Conservation (phyloP, 352 stramenopile genomes). For the Albugo laibachii region DNA sequence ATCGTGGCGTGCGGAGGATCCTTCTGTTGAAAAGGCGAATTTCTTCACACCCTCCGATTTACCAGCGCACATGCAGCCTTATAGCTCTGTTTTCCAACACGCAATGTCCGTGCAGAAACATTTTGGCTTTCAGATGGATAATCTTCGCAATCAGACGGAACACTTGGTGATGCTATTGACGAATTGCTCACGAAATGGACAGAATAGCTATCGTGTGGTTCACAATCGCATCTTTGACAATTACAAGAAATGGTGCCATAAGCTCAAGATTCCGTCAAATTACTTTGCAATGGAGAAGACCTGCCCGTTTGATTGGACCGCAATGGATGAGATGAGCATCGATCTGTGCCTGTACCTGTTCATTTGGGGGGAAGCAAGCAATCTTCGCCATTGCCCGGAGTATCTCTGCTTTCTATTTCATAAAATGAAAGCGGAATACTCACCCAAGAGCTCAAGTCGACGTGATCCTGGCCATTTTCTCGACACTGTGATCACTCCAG, state of each 20-base stretch:
- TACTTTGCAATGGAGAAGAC: constrained; percentile 34
- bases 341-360: constrained; percentile 93
- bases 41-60: constrained; percentile 58
- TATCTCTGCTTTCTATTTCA: constrained; percentile 98
- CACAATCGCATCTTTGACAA: constrained; percentile 74
- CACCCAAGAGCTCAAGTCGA: constrained; percentile 34
- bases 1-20: constrained; percentile 28
- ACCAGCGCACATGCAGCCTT: constrained; percentile 69
- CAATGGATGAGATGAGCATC: constrained; percentile 65
- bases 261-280: constrained; percentile 48
- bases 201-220: constrained; percentile 65
- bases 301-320: constrained; percentile 17
- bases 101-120: constrained; percentile 71
- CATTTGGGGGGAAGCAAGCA: constrained; percentile 96
- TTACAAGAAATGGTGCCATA: constrained; percentile 78
- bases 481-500: constrained; percentile 92
- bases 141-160: constrained; percentile 92
- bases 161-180: constrained; percentile 92
- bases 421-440: constrained; percentile 80
- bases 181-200: constrained; percentile 74
- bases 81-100: constrained; percentile 59
- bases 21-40: constrained; percentile 32
- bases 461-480: constrained; percentile 92
- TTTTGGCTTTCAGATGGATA: constrained; percentile 70
- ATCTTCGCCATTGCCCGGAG: constrained; percentile 95